Conservation (phyloP, 805 yeast genomes). For the Wickerhamiella sergipiensis region DNA sequence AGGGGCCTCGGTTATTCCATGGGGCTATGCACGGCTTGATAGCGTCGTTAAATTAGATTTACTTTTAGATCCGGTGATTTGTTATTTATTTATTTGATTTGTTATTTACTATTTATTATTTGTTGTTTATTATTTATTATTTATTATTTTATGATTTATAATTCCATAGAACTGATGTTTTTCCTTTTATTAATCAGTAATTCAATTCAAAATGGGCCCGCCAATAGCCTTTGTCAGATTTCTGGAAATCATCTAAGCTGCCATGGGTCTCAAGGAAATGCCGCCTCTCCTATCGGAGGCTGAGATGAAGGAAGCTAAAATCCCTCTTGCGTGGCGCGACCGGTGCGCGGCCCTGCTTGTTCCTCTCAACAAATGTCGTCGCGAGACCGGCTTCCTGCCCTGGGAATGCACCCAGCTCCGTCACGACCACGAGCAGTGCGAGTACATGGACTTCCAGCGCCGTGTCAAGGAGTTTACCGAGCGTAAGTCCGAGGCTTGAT, state of each 20-base stretch:
- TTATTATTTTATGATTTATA: too few relatives aligned
- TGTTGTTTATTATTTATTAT: too few relatives aligned
- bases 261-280: constrained; percentile 21
- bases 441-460: constrained; percentile 67
- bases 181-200: background rate
- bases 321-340: constrained; percentile 71
- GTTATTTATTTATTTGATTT: too few relatives aligned
- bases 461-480: constrained; percentile 60
- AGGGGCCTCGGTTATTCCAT: too few relatives aligned
- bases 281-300: constrained; percentile 44
- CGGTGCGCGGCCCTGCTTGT: constrained; percentile 59
- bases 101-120: too few relatives aligned
- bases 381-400: constrained; percentile 43
- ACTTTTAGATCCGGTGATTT: too few relatives aligned
- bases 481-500: background rate
- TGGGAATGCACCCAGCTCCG: constrained; percentile 67
- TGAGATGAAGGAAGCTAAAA: constrained; percentile 66
- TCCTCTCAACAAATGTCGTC: constrained; percentile 49
- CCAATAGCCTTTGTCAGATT: background rate
- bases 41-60: background rate
- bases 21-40: background rate
- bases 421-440: constrained; percentile 77
- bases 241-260: background rate
- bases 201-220: too few relatives aligned
- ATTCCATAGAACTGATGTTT: too few relatives aligned